phyloP scores from a whole-genome alignment of 495 filamentous ascomycete species.

The Wilcoxina mikolae region DNA sequence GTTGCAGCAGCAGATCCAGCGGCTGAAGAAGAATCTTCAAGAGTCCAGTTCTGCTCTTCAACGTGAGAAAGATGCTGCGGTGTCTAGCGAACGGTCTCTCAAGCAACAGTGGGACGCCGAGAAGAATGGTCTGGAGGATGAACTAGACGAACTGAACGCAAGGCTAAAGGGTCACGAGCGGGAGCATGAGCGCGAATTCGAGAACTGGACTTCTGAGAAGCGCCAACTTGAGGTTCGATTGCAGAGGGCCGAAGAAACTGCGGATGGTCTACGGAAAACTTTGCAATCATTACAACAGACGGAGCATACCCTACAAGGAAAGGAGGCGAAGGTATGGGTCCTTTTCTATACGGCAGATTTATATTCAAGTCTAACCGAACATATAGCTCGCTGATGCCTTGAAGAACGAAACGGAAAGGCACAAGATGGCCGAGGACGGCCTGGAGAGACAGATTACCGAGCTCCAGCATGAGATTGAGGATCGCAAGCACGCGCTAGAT shows the following conservation, averaged over 20 bases:
- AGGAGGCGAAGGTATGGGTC: conserved; percentile 34
- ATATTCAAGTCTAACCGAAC: conserved; percentile 29
- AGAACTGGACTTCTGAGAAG: conserved; percentile 54
- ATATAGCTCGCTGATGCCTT: conserved; percentile 34
- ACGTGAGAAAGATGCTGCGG: conserved; percentile 18
- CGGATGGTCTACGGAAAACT: conserved; percentile 52
- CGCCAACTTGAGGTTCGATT: conserved; percentile 50
- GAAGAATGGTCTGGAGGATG: conserved; percentile 46
- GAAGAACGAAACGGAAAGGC: conserved; percentile 44
- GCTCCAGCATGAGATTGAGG: conserved; percentile 41
- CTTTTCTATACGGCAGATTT: neutral
- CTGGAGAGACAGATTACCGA: conserved; percentile 44
- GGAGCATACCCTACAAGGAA: conserved; percentile 41
- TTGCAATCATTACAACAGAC: conserved; percentile 55
- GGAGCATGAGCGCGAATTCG: conserved; percentile 51
- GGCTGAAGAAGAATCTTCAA: conserved; percentile 34
- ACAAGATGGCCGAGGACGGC: conserved; percentile 40
- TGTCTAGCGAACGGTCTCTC: conserved; percentile 17
- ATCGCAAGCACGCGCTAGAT: conserved; percentile 40
- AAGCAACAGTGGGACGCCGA: conserved; percentile 45
- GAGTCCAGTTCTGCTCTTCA: conserved; percentile 33
- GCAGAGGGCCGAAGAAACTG: conserved; percentile 52
- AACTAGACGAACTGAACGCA: conserved; percentile 52
- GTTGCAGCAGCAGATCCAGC: conserved; percentile 44
- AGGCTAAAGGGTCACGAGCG: conserved; percentile 63